A percentile compares a stretch with the other conserved stretches of the same genome.
Evolutionary conservation across 2,329 filamentous ascomycete species (phyloP).

Genomic region (Leptosphaerulina australis): DNA sequence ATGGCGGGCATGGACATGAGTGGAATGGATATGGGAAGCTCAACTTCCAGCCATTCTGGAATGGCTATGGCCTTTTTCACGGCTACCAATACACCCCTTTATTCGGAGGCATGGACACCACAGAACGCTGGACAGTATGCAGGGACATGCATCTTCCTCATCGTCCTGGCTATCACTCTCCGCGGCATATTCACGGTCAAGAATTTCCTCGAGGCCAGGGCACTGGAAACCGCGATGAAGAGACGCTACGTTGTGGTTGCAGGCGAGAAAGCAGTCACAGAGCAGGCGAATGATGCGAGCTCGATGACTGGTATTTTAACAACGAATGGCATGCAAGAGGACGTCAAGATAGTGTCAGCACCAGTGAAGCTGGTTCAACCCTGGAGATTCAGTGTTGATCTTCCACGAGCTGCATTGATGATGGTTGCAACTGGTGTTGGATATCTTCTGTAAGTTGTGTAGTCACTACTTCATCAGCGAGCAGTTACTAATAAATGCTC

Average conservation of each 20-base stretch:
- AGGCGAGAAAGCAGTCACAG: conserved; percentile 65
- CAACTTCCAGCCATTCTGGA: conserved; percentile 26
- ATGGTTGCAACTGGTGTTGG: conserved; percentile 76
- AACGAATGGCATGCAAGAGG: conserved; percentile 80
- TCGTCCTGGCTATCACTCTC: conserved; percentile 73
- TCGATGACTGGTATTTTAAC: conserved; percentile 70
- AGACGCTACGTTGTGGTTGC: conserved; percentile 78
- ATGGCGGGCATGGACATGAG: conserved; percentile 27
- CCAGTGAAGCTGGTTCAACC: conserved; percentile 63
- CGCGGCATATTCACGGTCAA: conserved; percentile 76
- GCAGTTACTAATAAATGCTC: conserved; percentile 27
- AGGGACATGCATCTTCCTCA: conserved; percentile 89
- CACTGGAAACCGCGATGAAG: conserved; percentile 73
- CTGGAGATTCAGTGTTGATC: conserved; percentile 82
- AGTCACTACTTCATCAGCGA: background rate
- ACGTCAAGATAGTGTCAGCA: conserved; percentile 73
- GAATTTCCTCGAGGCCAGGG: conserved; percentile 64
- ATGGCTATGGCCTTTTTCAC: conserved; percentile 71
- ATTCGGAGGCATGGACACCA: conserved; percentile 76
- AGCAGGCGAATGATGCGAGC: conserved; percentile 61
- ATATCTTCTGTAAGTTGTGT: conserved; percentile 77
- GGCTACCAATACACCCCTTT: conserved; percentile 66
- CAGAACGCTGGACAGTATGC: conserved; percentile 73
- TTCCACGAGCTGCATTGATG: conserved; percentile 73
- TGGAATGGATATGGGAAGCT: conserved; percentile 27